Evolutionary conservation across 768 basidiomycete genomes (phyloP), one percentile per base, ranked within the genome.

Genomic region (Ramaria rubella): DNA sequence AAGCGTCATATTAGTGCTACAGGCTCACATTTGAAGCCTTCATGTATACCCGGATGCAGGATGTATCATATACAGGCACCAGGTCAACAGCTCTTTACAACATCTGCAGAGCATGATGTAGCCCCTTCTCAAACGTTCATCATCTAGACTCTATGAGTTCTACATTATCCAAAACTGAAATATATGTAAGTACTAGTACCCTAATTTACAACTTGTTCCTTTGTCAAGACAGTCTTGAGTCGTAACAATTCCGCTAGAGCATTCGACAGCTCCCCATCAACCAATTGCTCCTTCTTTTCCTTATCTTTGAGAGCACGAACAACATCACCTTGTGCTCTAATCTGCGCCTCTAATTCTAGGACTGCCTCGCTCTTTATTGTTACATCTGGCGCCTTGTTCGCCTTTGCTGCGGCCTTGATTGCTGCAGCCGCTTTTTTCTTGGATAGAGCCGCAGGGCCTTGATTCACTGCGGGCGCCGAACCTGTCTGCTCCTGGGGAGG

Each of bases 261-360:
- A 44, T 59, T 71, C 45, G 78, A 77, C 38, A 85, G 78, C 67
- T 83, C 76, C 49, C 72, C 79, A 50, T 87, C 87, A n/a, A 78
- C 68, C 62, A 82, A 80, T 38, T 78, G 68, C 12, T 79, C 78
- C 71, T 80, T 79, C 3, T 72, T 74, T 67, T 52, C 63, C 66
- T 78, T 78, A 57, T 71, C 79, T 69, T 90, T 95, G 65, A 97
- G 67, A 51, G 74, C 68, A 33, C 90, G 79, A 15, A 97, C 88
- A 17, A 77, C 64, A 46, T 82, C 78, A 0, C 90, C 93, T 67
- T 96, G 92, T 50, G 79, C 80, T 36, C 82, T 74, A 36, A 96
- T 76, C 75, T 85, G 83, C 42, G 75, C 79, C 69, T 93, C 93
- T 57, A 90, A 72, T 3, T 80, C 84, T 26, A 84, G 68, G 31